These are phyloP conservation scores for Ustilago cynodontis DNA, from an alignment of 1,284 basidiomycete genomes.

Conservation along the genomic window DNA sequence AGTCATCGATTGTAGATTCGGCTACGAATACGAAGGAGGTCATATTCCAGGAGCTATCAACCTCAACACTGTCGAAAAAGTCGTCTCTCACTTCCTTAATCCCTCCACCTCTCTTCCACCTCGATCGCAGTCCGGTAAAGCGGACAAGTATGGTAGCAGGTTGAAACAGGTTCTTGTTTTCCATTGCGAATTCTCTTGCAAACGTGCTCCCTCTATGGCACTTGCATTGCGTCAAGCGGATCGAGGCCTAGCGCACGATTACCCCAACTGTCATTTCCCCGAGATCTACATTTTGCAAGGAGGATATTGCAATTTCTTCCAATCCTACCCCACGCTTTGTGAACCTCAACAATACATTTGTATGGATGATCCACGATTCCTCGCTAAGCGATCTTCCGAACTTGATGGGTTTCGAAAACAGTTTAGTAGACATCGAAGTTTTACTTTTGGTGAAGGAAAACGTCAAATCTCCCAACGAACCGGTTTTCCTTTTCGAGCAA, in stretches of 20 bases:
- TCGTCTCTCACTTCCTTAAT: conserved; percentile 84
- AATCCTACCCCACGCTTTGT: conserved; percentile 78
- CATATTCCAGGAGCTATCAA: conserved; percentile 93
- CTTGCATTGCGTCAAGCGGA: conserved; percentile 92
- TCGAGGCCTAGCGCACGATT: conserved; percentile 84
- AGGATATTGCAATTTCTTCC: conserved; percentile 90
- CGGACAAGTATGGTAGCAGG: conserved; percentile 71
- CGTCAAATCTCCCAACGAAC: conserved; percentile 9
- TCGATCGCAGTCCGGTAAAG: conserved; percentile 79
- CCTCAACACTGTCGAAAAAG: conserved; percentile 83
- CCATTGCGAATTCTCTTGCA: conserved; percentile 97
- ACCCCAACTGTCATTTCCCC: conserved; percentile 93
- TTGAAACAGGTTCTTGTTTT: conserved; percentile 88
- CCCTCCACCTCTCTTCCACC: conserved; percentile 62
- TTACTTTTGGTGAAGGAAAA: conserved; percentile 62
- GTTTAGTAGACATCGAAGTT: conserved; percentile 70
- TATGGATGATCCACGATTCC: conserved; percentile 93
- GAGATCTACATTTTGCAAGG: conserved; percentile 97
- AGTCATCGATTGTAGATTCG: conserved; percentile 96
- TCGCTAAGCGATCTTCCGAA: conserved; percentile 82
- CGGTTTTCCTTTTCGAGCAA: neutral
- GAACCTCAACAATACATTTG: conserved; percentile 84
- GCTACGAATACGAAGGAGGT: conserved; percentile 94
- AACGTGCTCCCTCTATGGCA: conserved; percentile 96
- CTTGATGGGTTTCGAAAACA: conserved; percentile 88